Evolutionary conservation across 192 early-diverging fungal species (phyloP), one percentile per base, ranked within the genome.

Genomic region (Kickxella alabastrina): DNA sequence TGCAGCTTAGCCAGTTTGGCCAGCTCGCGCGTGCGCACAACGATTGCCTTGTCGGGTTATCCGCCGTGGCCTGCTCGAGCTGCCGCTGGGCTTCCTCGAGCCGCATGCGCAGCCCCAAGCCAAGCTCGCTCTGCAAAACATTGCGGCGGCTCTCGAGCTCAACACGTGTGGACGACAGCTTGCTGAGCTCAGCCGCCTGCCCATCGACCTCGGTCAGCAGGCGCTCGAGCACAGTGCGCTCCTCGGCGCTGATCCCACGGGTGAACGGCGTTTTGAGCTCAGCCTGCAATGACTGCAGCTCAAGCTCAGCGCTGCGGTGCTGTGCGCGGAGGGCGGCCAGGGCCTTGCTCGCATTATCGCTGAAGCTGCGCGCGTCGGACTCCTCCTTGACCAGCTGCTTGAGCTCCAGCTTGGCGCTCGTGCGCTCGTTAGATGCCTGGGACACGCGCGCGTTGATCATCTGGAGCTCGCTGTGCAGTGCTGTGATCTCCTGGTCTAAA

Each of bases 111-210:
- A 96, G 67, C 24, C 90, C 88, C 14, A 82, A 75, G 0, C 80
- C 65, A 26, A 94, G 65, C 59, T 87, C 84, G 59, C 83, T 85
- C 54, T 88, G 84, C 10, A 94, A 50, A 14, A 83, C 76, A 35
- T 82, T 85, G 32, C 88, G 90, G 7, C 80, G 74, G 10, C 78
- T 66, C 50, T 91, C 91, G 28, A 88, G 59, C 83, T 90, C 77
- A 0, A 54, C 68, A 21, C 87, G 70, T 32, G 53, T 46, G 13
- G 68, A 57, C 4, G 83, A 74, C 42, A 83, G 59, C 37, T 78
- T 77, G 5, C 62, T 67, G 36, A 91, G 69, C 25, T 80, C 54
- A 25, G 73, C 70, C 18, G 84, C 73, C 42, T 89, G 53, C 18
- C 65, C 50, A 24, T 87, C 86, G 28, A 82, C 59, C 15, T 81